Percentiles rank a stretch among this genome's conserved stretches.
phyloP scores from a whole-genome alignment of 768 basidiomycete genomes.

The Leccinum broughii region DNA sequence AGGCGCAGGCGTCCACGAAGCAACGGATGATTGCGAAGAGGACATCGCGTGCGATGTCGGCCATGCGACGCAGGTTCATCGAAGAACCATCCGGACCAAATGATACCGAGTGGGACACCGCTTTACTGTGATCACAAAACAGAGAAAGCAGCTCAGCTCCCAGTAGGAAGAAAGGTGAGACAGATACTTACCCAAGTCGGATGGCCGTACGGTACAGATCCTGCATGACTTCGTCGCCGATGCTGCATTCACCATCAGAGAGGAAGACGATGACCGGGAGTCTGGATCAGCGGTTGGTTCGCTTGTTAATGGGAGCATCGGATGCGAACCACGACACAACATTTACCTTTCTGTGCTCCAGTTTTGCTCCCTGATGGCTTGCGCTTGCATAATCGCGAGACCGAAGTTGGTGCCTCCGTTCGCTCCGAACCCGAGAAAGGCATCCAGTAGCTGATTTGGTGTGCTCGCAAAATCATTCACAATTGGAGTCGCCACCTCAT shows the following conservation, averaged over 20 bases:
- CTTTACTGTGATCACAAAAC: constrained; percentile 38
- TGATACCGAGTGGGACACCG: constrained; percentile 58
- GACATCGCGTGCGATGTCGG: constrained; percentile 45
- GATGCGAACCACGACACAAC: neutral
- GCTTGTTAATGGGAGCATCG: neutral
- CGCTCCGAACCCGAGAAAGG: constrained; percentile 35
- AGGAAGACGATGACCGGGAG: constrained; percentile 41
- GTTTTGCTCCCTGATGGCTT: constrained; percentile 40
- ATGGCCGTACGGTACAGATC: constrained; percentile 44
- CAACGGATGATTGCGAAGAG: too few relatives aligned
- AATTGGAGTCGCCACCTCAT: constrained; percentile 23
- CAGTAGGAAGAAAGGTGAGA: too few relatives aligned
- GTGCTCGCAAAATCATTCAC: constrained; percentile 48
- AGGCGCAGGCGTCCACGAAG: too few relatives aligned
- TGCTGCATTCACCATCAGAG: constrained; percentile 47
- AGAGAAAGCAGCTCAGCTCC: neutral
- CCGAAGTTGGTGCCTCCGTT: constrained; percentile 45
- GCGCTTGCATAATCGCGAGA: constrained; percentile 39
- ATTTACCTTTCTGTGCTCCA: constrained; percentile 54
- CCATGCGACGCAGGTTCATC: constrained; percentile 47
- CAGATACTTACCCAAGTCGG: constrained; percentile 42
- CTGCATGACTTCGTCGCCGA: constrained; percentile 39
- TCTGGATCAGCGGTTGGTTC: constrained; percentile 1
- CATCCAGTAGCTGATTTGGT: constrained; percentile 44
- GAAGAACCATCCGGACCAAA: constrained; percentile 42